Evolutionary conservation across 169 alveolate species (phyloP).

Genomic region (Neospora caninum): DNA sequence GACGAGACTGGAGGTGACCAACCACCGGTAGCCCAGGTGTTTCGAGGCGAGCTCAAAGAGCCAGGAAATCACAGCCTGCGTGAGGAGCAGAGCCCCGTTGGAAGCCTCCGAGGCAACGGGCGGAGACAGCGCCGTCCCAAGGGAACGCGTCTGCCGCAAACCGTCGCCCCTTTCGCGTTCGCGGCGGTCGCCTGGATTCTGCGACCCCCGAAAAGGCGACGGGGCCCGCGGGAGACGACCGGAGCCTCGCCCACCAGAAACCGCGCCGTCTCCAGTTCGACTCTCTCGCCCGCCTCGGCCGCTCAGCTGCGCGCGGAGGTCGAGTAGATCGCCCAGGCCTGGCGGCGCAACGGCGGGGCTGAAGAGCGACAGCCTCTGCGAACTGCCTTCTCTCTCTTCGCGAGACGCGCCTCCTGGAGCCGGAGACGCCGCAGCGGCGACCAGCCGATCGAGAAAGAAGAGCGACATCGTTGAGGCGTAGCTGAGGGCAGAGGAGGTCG

Average conservation of each 20-base stretch:
- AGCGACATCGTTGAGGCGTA: constrained; percentile 1
- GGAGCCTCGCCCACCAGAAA: too few relatives aligned
- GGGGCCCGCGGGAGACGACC: too few relatives aligned
- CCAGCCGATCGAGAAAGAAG: neutral
- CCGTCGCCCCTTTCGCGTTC: neutral
- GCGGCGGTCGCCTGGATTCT: too few relatives aligned
- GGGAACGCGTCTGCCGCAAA: neutral
- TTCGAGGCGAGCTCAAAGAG: neutral
- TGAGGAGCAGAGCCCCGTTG: neutral
- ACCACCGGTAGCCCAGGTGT: constrained; percentile 23
- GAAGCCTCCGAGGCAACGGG: neutral
- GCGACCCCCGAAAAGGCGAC: too few relatives aligned
- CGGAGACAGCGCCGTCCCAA: neutral
- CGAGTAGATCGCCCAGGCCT: too few relatives aligned
- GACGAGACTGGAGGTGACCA: neutral
- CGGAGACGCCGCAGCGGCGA: neutral
- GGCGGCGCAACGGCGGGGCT: too few relatives aligned
- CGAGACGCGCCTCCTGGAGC: neutral
- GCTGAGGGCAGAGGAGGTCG: neutral
- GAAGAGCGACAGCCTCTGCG: neutral
- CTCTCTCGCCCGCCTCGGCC: too few relatives aligned
- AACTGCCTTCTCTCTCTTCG: neutral
- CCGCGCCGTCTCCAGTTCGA: too few relatives aligned
- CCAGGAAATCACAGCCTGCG: constrained; percentile 18
- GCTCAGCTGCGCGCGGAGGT: too few relatives aligned